A percentile compares a stretch with the other conserved stretches of the same genome.
These are phyloP conservation scores for Rhodotorula diobovata DNA, from an alignment of 768 basidiomycete species.

Conservation along the genomic window DNA sequence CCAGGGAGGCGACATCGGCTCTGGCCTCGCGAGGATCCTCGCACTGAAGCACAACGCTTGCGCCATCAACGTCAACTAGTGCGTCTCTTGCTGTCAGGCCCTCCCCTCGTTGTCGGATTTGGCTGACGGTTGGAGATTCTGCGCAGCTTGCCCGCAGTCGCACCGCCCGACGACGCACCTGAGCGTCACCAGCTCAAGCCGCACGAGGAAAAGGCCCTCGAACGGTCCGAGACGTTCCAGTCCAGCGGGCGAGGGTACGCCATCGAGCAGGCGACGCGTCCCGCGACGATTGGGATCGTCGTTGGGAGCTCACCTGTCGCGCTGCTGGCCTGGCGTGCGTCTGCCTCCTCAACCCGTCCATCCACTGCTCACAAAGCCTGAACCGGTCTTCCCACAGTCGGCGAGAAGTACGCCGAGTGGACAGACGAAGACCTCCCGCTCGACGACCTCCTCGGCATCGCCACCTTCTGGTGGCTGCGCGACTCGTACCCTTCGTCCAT, in stretches of 20 bases:
- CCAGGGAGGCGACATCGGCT: slow-evolving; percentile 33
- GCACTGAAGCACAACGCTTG: slow-evolving; percentile 9
- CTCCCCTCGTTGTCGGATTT: no score
- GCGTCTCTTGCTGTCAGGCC: not conserved
- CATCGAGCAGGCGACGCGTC: slow-evolving; percentile 18
- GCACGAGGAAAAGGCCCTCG: slow-evolving; percentile 1
- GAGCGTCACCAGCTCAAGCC: slow-evolving; percentile 5
- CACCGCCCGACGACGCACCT: not conserved
- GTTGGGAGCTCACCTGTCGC: slow-evolving; percentile 36
- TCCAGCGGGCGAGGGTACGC: slow-evolving; percentile 34
- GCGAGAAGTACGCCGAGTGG: slow-evolving; percentile 42
- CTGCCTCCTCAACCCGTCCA: no score
- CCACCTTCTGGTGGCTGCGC: slow-evolving; percentile 33
- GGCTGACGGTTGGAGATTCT: no score
- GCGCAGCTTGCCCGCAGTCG: slow-evolving; percentile 7
- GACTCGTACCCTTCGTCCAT: slow-evolving; percentile 26
- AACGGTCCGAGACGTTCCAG: slow-evolving; percentile 18
- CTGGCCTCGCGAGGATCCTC: slow-evolving; percentile 24
- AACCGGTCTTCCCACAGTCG: slow-evolving; percentile 22
- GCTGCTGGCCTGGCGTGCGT: slow-evolving; percentile 39
- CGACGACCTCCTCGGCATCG: slow-evolving; percentile 25
- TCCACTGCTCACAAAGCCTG: not conserved
- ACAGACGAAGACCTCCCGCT: slow-evolving; percentile 34
- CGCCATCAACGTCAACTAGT: slow-evolving; percentile 35
- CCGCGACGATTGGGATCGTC: slow-evolving; percentile 9